Evolutionary conservation across 2,329 filamentous ascomycete genomes (phyloP), one percentile per base, ranked within the genome.

Genomic region (Fusarium sp.): DNA sequence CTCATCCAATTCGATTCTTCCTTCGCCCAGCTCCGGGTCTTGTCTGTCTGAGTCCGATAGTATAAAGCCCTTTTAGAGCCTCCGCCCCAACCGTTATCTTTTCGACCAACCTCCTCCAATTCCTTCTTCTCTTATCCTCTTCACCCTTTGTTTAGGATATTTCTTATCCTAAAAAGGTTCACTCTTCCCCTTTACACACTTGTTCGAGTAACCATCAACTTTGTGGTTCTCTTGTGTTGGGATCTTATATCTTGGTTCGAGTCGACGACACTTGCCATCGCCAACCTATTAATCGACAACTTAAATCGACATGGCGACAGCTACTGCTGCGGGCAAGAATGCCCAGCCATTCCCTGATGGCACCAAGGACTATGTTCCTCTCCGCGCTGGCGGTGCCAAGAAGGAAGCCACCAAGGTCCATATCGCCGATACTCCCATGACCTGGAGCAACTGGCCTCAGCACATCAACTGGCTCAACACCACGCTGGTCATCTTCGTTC

Each of bases 381-480:
- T 84, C 46, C 84, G 84, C 52, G 42, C 39, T 48, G 43, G 58
- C 21, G 43, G 31, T 20, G 3, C 67, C 42, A 70, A 70, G 59
- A 75, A 70, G 42, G 69, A 73, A 56, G 64, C 66, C 29, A 69
- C 66, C 66, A 84, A 82, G 77, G 80, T 82, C 70, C 93, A 97
- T 81, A 96, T 97, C 81, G 89, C 93, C 70, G 93, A 97, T 70
- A 88, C 88, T 68, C 91, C 92, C 60, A 91, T 97, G 74, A 97
- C 93, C 63, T 86, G 85, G 81, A 84, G 85, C 76, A 97, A 97
- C 84, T 96, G 93, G 92, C 90, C 94, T 83, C 91, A 94, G 83
- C 94, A 97, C 78, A 87, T 97, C 84, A 94, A 97, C 86, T 97
- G 94, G 93, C 86, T 97, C 72, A 97, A 97, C 80, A 90, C 93